phyloP scores from a whole-genome alignment of 2,329 filamentous ascomycete species.

The Fusarium secorum region DNA sequence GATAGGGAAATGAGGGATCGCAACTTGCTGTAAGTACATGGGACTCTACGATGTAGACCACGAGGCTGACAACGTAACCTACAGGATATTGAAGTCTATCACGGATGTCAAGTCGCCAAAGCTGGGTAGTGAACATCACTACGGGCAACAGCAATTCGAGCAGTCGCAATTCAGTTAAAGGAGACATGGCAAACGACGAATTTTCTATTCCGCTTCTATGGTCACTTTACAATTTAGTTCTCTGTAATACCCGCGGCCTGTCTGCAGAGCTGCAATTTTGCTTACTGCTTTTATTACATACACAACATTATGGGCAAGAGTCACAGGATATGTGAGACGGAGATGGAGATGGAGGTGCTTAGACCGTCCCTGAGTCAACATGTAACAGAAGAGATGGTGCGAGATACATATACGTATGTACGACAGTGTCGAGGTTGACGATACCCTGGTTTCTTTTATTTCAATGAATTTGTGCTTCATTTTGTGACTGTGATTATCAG shows the following conservation, averaged over 20 bases:
- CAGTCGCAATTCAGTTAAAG: constrained; percentile 29
- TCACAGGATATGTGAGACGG: background rate
- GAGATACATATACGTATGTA: constrained; percentile 21
- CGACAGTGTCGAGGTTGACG: constrained; percentile 29
- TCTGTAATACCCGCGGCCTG: constrained; percentile 42
- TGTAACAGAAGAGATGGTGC: constrained; percentile 7
- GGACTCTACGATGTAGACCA: background rate
- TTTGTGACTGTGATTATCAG: background rate
- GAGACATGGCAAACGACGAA: constrained; percentile 6
- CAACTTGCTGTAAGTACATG: constrained; percentile 56
- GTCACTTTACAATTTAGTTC: constrained; percentile 33
- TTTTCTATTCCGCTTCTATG: constrained; percentile 25
- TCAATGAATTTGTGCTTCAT: background rate
- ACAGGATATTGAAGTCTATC: constrained; percentile 41
- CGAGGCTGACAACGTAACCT: constrained; percentile 5
- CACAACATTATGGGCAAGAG: constrained; percentile 11
- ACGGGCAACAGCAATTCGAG: constrained; percentile 25
- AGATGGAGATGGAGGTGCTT: background rate
- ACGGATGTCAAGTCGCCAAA: constrained; percentile 37
- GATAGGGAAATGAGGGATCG: constrained; percentile 65
- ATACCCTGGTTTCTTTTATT: constrained; percentile 22
- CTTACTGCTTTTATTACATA: constrained; percentile 34
- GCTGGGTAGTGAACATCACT: constrained; percentile 25
- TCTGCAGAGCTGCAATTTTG: constrained; percentile 33
- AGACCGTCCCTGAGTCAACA: background rate